Percentiles rank a stretch among this genome's conserved stretches.
Evolutionary conservation across 257 asterid species (phyloP).

Genomic region (Leonotis leonurus): DNA sequence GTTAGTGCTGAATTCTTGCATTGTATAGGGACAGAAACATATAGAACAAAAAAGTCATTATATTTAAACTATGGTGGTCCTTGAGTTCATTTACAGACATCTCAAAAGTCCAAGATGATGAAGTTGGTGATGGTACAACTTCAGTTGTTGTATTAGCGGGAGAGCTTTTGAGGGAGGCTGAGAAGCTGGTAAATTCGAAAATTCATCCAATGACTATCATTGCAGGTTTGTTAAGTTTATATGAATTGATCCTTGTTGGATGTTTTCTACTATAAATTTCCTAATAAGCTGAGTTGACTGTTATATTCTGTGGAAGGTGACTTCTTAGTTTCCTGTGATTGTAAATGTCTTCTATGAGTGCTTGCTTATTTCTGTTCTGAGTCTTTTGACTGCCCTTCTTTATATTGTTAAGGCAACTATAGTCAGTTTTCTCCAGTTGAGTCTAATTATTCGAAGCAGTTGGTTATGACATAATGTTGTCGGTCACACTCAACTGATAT

Average conservation of each 20-base stretch:
- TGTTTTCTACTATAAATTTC: background rate
- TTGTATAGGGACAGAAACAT: background rate
- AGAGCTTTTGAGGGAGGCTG: slow-evolving; percentile 96
- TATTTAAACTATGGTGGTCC: slow-evolving; percentile 12
- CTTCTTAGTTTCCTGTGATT: background rate
- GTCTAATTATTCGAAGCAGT: background rate
- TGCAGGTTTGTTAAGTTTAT: slow-evolving; percentile 41
- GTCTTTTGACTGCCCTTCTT: background rate
- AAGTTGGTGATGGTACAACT: slow-evolving; percentile 99
- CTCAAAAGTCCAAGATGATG: slow-evolving; percentile 97
- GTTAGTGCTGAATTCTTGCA: background rate
- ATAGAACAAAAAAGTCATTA: background rate
- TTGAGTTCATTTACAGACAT: slow-evolving; percentile 54
- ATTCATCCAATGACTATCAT: slow-evolving; percentile 95
- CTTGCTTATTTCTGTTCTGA: background rate
- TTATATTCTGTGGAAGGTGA: background rate
- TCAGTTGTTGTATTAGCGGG: slow-evolving; percentile 98
- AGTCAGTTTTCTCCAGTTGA: background rate
- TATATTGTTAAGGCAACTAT: background rate
- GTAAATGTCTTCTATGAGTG: background rate
- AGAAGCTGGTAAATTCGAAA: slow-evolving; percentile 80
- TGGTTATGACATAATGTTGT: background rate
- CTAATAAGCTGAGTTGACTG: background rate
- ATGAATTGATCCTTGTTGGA: background rate
- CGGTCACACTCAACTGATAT: background rate